phyloP scores from a whole-genome alignment of 129 eudicot genomes.

The Flaveria ramosissima region DNA sequence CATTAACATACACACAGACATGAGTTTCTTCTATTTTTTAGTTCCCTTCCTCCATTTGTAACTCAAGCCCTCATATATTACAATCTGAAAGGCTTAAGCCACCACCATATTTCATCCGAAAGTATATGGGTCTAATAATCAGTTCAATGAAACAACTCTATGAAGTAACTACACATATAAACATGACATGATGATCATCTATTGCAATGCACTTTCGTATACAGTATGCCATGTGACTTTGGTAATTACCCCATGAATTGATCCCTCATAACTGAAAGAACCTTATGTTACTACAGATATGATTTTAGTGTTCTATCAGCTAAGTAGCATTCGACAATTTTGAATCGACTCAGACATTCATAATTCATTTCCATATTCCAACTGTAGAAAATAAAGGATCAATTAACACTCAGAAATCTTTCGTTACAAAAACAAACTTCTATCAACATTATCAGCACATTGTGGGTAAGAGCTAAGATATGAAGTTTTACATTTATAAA shows the following conservation, averaged over 20 bases:
- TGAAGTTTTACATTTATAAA: neutral
- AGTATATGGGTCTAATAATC: neutral
- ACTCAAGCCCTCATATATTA: neutral
- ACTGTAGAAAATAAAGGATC: neutral
- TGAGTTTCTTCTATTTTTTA: neutral
- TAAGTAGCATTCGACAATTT: constrained; percentile 10
- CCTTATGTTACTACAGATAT: neutral
- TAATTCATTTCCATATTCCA: neutral
- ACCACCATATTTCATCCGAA: neutral
- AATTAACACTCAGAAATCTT: neutral
- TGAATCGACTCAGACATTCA: neutral
- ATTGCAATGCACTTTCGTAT: neutral
- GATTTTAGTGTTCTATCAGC: neutral
- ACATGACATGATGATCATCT: neutral
- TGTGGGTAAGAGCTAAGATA: neutral
- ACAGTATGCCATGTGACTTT: neutral
- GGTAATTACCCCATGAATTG: neutral
- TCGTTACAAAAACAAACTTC: neutral
- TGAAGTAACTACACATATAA: neutral
- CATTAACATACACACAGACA: too few species aligned
- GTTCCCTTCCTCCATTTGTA: neutral
- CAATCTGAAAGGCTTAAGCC: neutral
- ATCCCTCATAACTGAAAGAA: neutral
- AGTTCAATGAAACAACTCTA: neutral
- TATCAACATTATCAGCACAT: neutral